phyloP scores from a whole-genome alignment of 306 rosid species.

The Pyrus betulifolia region DNA sequence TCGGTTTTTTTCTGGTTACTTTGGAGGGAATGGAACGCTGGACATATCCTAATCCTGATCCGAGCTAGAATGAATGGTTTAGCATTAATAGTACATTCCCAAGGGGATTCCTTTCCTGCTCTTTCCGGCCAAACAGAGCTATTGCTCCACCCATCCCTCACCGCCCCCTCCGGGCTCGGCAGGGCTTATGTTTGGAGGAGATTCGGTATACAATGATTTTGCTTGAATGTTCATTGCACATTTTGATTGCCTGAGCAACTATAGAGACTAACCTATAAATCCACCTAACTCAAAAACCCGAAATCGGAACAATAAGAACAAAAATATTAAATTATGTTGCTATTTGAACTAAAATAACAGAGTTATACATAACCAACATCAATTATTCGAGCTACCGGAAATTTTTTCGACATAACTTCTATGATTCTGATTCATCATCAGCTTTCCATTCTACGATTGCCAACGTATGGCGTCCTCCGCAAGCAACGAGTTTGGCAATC shows the following conservation, averaged over 20 bases:
- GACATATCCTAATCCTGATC: not conserved
- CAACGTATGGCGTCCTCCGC: constrained; percentile 94
- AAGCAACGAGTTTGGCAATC: constrained; percentile 82
- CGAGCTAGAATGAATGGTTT: not conserved
- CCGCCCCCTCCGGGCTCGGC: not conserved
- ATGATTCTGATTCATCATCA: constrained; percentile 32
- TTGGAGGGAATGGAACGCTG: not conserved
- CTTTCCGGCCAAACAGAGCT: no score
- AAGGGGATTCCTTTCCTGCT: no score
- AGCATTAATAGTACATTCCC: no score
- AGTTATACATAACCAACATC: not conserved
- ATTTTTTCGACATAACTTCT: not conserved
- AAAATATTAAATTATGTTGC: not conserved
- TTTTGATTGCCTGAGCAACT: not conserved
- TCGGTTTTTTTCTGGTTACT: not conserved
- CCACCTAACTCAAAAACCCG: not conserved
- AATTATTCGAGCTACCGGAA: not conserved
- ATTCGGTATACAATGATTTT: not conserved
- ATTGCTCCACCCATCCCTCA: no score
- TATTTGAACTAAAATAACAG: not conserved
- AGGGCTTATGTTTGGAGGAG: not conserved
- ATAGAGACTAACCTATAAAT: not conserved
- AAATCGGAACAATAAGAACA: not conserved
- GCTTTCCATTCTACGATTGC: constrained; percentile 68
- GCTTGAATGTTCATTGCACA: not conserved